Conservation (phyloP, 345 rosid species). For the Camelina neglecta region DNA sequence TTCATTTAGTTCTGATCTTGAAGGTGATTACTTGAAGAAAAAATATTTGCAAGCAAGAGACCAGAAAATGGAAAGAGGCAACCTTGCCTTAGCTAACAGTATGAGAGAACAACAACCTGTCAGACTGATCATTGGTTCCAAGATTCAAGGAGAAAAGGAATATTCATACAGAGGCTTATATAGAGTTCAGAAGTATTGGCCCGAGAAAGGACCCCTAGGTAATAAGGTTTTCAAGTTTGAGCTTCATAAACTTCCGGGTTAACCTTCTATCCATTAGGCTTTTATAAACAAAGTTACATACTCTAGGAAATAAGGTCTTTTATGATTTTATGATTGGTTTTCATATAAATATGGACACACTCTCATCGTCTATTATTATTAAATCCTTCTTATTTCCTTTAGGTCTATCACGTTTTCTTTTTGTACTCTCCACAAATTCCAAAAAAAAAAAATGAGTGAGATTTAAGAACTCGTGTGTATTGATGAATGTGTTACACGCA, state of each 20-base stretch:
- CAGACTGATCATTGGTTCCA: neutral
- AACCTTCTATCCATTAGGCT: too few relatives aligned
- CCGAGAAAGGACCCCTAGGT: neutral
- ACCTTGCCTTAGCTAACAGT: neutral
- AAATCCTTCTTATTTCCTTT: too few relatives aligned
- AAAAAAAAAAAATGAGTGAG: too few relatives aligned
- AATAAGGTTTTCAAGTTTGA: neutral
- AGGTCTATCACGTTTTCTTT: too few relatives aligned
- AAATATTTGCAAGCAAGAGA: neutral
- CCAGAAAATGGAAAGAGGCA: neutral
- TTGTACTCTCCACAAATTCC: too few relatives aligned
- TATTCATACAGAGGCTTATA: neutral
- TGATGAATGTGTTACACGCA: too few relatives aligned
- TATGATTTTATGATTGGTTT: too few relatives aligned
- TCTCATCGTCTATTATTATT: too few relatives aligned
- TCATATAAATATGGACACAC: too few relatives aligned
- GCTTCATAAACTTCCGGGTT: neutral
- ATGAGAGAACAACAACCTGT: neutral
- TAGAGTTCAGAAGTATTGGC: neutral
- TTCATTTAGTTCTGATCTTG: neutral
- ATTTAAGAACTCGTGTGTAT: too few relatives aligned
- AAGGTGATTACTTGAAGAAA: neutral
- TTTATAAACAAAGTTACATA: too few relatives aligned
- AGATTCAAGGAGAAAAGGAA: neutral
- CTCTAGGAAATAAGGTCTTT: too few relatives aligned